Base-by-base conservation (phyloP, 2,329 filamentous ascomycete species). In the Fusarium papillatum region DNA sequence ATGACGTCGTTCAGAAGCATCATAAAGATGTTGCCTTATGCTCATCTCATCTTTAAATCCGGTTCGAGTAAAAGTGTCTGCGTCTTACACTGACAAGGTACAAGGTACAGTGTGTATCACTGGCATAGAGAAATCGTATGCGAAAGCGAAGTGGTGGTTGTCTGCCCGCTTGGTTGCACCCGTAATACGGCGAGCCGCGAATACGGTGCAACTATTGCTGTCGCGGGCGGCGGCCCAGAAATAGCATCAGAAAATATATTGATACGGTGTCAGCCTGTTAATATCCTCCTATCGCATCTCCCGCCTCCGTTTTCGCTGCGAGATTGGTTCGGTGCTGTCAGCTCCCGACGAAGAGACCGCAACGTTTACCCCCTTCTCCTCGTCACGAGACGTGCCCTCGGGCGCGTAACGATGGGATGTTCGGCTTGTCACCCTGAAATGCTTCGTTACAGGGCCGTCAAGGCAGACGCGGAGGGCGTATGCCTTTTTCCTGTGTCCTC, bases 271-370 rank as follows among this genome's bases (percentile, higher is more conserved):
- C 55, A 61, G 50, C 38, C 43, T 64, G 55, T 24, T 39, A 39
- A 69, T 39, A 43, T 59, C 50, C 39, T 73, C 70, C 61, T 65
- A 66, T 74, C 59, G 62, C 24, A 38, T 60, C 57, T 36, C 39
- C 34, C 31, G 62, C 61, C 22, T 60, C 50, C 63, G 50, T 64
- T 46, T 61, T 53, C 48, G 36, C 39, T 22, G 36, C 39, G 17
- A 71, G 72, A 76, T 71, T 77, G 72, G 69, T n/a, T 71, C 70
- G 73, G 70, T 34, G 48, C 63, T 41, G 39, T 68, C 72, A 69
- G 39, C 59, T 62, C 69, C 66, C 59, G 53, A 34, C 26, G 66
- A 34, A 1, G 31, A 43, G 55, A 63, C 46, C 46, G 60, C 60
- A 59, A 69, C 50, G 43, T 55, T 55, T 34, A 41, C 38, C n/a